These are phyloP conservation scores for Solanum chiquidenum DNA, from an alignment of 257 asterid species.

Conservation along the genomic window DNA sequence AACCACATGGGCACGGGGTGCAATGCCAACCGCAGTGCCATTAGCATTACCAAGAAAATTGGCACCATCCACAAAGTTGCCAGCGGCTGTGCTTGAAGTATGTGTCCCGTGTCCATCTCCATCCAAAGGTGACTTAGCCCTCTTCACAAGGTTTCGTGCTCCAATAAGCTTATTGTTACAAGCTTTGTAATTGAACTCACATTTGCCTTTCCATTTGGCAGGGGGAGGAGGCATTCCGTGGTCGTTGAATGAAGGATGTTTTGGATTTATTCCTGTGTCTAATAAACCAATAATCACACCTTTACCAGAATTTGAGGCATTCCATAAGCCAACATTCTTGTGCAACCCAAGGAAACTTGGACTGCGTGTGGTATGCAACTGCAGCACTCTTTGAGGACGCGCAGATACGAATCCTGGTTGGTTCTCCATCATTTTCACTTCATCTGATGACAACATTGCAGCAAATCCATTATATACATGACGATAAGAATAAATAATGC, in stretches of 20 bases:
- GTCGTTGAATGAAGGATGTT: neutral
- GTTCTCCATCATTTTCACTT: neutral
- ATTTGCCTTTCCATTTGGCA: constrained; percentile 3
- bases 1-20: constrained; percentile 13
- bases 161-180: constrained; percentile 1
- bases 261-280: neutral
- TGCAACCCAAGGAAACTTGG: neutral
- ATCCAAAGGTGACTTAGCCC: neutral
- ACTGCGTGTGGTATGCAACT: neutral
- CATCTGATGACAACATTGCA: neutral
- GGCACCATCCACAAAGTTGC: constrained; percentile 11
- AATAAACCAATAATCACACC: neutral
- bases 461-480: neutral
- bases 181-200: neutral
- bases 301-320: neutral
- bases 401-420: neutral
- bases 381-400: neutral
- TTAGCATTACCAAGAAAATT: constrained; percentile 3
- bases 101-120: constrained; percentile 9
- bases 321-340: neutral
- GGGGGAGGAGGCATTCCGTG: constrained; percentile 1
- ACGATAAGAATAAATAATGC: neutral
- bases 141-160: neutral
- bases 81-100: constrained; percentile 14
- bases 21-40: constrained; percentile 16